Base-by-base conservation (phyloP, 345 rosid genomes). In the Odontarrhena argentea region DNA sequence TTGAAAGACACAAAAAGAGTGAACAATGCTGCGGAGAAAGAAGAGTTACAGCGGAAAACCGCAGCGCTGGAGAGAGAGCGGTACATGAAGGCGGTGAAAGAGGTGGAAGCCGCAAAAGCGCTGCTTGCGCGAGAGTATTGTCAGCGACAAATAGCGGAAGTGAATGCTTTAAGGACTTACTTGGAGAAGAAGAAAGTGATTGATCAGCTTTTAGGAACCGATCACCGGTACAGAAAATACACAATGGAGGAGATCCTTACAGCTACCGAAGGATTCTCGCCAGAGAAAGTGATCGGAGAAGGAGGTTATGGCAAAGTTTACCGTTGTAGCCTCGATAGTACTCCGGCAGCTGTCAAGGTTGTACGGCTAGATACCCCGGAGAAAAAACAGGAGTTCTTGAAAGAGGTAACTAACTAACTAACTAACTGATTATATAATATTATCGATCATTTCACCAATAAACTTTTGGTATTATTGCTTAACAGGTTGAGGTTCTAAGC, bases 231-330 rank as follows among this genome's bases (percentile, higher is more conserved):
- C 64, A 87, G 82, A 68, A 83, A 80, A 75, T 92, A 87, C 84
- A 74, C 83, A 7, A 70, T 45, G 26, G 78, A 76, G n/a, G 93
- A 89, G 38, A 82, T 89, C 6, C 84, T 82, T 74, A 46, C 60
- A 57, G 96, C 93, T 10, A 89, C 96, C 2, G 73, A 77, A 64
- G 83, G 60, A 61, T 89, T 89, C 84, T 89, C 86, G 12, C 75
- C 80, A 48, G 67, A 50, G 32, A 83, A 82, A 25, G 79, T 87
- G 63, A 87, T 92, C 63, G 98, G 95, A 45, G 86, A 86, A 79
- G 98, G 98, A 68, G 86, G 85, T 14, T 92, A 83, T 22, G 96
- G 96, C 14, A 87, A 85, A 76, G 96, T 92, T 65, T 92, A 92
- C 65, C 85, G 77, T 47, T 81, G 98, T 80, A 77, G 65, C 51